Percentiles rank a stretch among this genome's conserved stretches.
phyloP scores from a whole-genome alignment of 305 asterid genomes.

The Withania somnifera region DNA sequence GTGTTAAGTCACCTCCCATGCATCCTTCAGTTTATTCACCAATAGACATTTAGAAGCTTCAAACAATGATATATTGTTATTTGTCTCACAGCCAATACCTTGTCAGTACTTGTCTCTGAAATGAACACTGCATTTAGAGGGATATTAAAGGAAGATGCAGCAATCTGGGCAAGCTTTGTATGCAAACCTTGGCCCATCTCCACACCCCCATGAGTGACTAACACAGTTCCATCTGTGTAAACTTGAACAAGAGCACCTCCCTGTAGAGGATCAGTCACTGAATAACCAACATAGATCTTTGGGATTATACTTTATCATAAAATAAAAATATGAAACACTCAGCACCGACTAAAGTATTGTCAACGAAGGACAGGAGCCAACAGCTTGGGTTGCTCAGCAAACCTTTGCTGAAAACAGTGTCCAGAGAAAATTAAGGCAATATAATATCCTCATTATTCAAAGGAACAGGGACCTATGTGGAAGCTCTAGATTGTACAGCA shows the following conservation, averaged over 20 bases:
- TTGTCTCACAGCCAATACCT: conserved; percentile 34
- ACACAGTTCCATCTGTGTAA: conserved; percentile 93
- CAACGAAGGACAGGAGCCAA: neutral
- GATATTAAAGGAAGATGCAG: conserved; percentile 78
- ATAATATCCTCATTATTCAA: neutral
- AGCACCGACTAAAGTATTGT: neutral
- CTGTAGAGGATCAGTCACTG: conserved; percentile 22
- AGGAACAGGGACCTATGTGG: neutral
- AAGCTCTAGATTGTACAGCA: neutral
- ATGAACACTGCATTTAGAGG: conserved; percentile 85
- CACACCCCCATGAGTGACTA: conserved; percentile 95
- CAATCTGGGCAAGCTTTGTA: conserved; percentile 91
- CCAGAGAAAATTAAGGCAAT: neutral
- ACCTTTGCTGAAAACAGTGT: neutral
- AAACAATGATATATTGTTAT: neutral
- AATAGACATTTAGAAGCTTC: neutral
- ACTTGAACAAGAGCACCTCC: conserved; percentile 97
- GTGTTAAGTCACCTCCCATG: neutral
- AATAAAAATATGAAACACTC: neutral
- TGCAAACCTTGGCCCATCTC: conserved; percentile 99
- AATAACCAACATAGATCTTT: conserved; percentile 1
- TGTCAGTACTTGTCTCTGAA: conserved; percentile 98
- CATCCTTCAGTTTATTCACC: neutral
- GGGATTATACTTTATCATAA: neutral
- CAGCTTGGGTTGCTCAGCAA: neutral